A percentile compares a stretch with the other conserved stretches of the same genome.
Evolutionary conservation across 1,284 basidiomycete genomes (phyloP).

Genomic region (Cutaneotrichosporon cyanovorans): DNA sequence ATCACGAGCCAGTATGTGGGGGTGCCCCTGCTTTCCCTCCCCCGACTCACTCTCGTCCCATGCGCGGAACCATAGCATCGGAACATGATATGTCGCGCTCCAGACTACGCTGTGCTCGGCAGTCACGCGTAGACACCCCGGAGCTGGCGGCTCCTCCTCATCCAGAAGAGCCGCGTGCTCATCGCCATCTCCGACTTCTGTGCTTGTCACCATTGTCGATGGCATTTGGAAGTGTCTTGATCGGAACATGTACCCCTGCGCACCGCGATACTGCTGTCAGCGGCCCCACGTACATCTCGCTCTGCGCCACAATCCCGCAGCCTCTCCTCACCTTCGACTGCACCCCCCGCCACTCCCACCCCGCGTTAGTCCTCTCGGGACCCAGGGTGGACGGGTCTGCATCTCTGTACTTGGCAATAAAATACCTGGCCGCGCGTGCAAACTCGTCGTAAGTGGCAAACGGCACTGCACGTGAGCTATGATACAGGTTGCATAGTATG

Average conservation of each 20-base stretch:
- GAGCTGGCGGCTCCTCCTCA: not conserved
- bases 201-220: not conserved
- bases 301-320: not conserved
- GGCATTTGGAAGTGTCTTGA: constrained; percentile 9
- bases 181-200: constrained; percentile 9
- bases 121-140: not conserved
- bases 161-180: constrained; percentile 7
- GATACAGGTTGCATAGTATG: constrained; percentile 6
- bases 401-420: constrained; percentile 10
- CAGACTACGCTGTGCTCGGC: constrained; percentile 24
- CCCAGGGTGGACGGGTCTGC: constrained; percentile 1
- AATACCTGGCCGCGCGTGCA: constrained; percentile 2
- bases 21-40: too few species aligned
- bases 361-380: constrained; percentile 20
- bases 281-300: not conserved
- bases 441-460: constrained; percentile 8
- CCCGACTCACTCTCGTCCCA: constrained; percentile 31
- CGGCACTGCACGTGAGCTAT: constrained; percentile 5
- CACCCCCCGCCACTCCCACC: constrained; percentile 24
- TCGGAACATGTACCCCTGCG: constrained; percentile 25
- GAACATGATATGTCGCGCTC: constrained; percentile 26
- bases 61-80: constrained; percentile 27
- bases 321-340: constrained; percentile 12
- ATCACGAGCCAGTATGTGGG: too few species aligned
- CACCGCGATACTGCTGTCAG: constrained; percentile 11